Evolutionary conservation across 2,329 filamentous ascomycete genomes (phyloP).

Genomic region (Botrytis hyacinthi): DNA sequence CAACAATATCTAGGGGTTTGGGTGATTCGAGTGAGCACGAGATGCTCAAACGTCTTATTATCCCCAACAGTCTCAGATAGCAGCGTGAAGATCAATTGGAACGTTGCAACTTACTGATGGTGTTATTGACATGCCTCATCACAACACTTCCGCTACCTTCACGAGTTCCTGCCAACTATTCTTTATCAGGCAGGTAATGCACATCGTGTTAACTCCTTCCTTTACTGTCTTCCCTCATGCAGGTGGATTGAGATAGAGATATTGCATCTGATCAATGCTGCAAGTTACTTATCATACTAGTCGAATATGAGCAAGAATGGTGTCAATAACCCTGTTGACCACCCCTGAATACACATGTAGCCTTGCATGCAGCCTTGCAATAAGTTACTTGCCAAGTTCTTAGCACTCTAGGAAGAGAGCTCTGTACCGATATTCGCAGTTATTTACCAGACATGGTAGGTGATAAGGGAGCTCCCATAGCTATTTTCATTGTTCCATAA

Average conservation of each 20-base stretch:
- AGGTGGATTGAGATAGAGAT: neutral
- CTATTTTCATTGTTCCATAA: constrained; percentile 15
- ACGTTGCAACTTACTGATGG: neutral
- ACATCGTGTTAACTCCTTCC: constrained; percentile 12
- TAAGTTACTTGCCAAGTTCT: neutral
- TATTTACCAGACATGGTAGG: constrained; percentile 1
- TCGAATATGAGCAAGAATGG: neutral
- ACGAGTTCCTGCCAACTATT: neutral
- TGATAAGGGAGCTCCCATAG: constrained; percentile 18
- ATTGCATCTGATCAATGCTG: constrained; percentile 3
- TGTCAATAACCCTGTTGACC: constrained; percentile 6
- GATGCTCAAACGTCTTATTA: neutral
- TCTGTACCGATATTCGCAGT: neutral
- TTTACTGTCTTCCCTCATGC: constrained; percentile 4
- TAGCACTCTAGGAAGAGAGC: neutral
- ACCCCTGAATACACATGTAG: constrained; percentile 5
- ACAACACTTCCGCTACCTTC: neutral
- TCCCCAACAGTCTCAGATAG: neutral
- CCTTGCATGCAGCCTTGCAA: constrained; percentile 3
- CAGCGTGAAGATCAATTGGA: neutral
- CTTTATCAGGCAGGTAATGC: constrained; percentile 19
- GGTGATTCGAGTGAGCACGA: neutral
- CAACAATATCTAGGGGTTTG: too few relatives aligned
- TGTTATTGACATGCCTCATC: constrained; percentile 2
- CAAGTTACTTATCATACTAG: constrained; percentile 7